Evolutionary conservation across 2,329 filamentous ascomycete species (phyloP).

Genomic region (Colletotrichum zoysiae): DNA sequence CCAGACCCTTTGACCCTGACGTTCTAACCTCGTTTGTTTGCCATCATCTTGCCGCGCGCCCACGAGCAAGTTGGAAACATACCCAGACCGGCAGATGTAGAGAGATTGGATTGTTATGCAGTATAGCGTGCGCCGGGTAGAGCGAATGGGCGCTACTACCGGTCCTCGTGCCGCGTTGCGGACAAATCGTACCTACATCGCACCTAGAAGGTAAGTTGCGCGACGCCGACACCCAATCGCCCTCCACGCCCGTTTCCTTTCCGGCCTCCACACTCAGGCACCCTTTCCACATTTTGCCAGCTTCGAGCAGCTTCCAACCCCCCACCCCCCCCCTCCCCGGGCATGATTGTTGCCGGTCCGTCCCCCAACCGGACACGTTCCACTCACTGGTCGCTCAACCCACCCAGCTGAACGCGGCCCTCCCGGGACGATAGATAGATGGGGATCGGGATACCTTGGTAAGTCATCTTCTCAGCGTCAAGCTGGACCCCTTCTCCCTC

Average conservation of each 20-base stretch:
- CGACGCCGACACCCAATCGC: not conserved
- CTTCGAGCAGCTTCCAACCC: not conserved
- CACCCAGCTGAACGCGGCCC: conserved; percentile 31
- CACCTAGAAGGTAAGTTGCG: not conserved
- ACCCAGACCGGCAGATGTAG: not conserved
- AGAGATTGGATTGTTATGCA: not conserved
- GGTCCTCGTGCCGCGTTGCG: not conserved
- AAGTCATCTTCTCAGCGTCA: conserved; percentile 7
- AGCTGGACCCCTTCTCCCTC: not conserved
- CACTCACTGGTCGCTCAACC: conserved; percentile 24
- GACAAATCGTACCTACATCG: not conserved
- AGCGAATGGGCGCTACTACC: not conserved
- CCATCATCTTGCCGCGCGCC: not conserved
- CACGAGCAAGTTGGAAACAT: not conserved
- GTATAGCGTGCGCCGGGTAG: not conserved
- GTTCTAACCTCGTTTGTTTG: conserved; percentile 8
- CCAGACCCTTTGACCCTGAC: conserved; percentile 8
- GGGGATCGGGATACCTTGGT: not conserved
- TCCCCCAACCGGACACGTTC: conserved; percentile 19
- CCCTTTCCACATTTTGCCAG: not conserved
- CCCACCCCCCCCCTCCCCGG: not conserved
- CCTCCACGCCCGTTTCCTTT: not conserved
- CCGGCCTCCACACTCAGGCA: too few relatives aligned
- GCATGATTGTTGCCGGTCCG: conserved; percentile 26
- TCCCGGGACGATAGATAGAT: conserved; percentile 12